Conservation (phyloP, 2,329 filamentous ascomycete species). For the Ophiostoma sp. region DNA sequence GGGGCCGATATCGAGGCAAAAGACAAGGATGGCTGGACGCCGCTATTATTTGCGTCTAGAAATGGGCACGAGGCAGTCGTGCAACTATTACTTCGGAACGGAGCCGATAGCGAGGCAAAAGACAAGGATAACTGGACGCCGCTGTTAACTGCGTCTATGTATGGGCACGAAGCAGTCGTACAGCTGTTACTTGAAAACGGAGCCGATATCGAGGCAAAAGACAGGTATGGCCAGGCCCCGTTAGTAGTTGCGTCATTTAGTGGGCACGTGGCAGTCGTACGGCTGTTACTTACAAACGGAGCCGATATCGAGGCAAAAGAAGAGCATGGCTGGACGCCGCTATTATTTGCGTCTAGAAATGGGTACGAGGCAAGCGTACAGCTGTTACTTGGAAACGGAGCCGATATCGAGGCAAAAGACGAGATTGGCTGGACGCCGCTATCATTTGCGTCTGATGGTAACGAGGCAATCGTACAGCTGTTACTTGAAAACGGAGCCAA, state of each 20-base stretch:
- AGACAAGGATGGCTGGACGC: background rate
- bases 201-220: background rate
- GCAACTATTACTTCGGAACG: no score
- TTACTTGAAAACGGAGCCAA: background rate
- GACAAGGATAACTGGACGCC: no score
- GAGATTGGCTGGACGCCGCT: no score
- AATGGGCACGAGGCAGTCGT: no score
- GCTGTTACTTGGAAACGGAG: background rate
- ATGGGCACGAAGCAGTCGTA: background rate
- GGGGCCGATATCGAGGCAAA: background rate
- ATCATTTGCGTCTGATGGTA: no score
- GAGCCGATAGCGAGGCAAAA: no score
- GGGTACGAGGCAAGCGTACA: background rate
- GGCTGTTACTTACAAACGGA: background rate
- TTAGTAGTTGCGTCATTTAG: background rate
- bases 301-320: background rate
- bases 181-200: background rate
- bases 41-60: no score
- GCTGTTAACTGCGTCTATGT: no score
- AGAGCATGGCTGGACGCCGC: background rate
- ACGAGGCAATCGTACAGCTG: background rate
- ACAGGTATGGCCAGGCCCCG: background rate
- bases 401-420: no score
- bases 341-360: no score
- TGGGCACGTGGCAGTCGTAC: background rate